Evolutionary conservation across 2,329 filamentous ascomycete genomes (phyloP).

Genomic region (Cladophialophora chaetospira): DNA sequence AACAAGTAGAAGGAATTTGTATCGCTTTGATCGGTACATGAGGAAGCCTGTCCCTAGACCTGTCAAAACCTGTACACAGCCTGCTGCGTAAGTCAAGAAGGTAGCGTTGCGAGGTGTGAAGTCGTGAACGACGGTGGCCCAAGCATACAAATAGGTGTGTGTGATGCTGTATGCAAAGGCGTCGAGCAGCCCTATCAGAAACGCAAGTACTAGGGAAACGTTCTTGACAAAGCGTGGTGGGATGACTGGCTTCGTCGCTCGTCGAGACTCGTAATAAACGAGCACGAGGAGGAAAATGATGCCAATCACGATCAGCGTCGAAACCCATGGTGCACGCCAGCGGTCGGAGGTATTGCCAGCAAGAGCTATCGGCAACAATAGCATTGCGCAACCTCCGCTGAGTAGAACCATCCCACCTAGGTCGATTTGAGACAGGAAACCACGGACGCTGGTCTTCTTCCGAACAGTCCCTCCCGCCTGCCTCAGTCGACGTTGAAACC

Average conservation of each 20-base stretch:
- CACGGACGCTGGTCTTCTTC: conserved; percentile 33
- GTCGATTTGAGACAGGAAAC: conserved; percentile 41
- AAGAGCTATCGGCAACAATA: conserved; percentile 53
- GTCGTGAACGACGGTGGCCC: conserved; percentile 48
- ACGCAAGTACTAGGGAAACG: conserved; percentile 46
- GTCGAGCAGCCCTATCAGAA: conserved; percentile 47
- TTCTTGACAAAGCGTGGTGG: conserved; percentile 51
- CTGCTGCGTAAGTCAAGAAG: conserved; percentile 44
- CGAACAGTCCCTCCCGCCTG: conserved; percentile 35
- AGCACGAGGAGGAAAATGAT: conserved; percentile 45
- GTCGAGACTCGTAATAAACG: conserved; percentile 51
- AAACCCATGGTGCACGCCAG: conserved; percentile 52
- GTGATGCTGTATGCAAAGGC: conserved; percentile 48
- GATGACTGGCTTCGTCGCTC: conserved; percentile 50
- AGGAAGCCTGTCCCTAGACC: conserved; percentile 46
- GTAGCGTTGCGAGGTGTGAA: conserved; percentile 47
- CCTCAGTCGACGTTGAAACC: conserved; percentile 41
- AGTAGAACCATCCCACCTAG: conserved; percentile 50
- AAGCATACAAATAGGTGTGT: conserved; percentile 54
- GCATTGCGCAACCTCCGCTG: conserved; percentile 50
- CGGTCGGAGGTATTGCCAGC: conserved; percentile 44
- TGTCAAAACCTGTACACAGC: conserved; percentile 48
- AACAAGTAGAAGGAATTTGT: conserved; percentile 51
- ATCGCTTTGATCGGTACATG: conserved; percentile 48
- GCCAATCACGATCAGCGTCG: conserved; percentile 49